These are phyloP conservation scores for Lepiota brunneoincarnata DNA, from an alignment of 768 basidiomycete species.

Conservation along the genomic window DNA sequence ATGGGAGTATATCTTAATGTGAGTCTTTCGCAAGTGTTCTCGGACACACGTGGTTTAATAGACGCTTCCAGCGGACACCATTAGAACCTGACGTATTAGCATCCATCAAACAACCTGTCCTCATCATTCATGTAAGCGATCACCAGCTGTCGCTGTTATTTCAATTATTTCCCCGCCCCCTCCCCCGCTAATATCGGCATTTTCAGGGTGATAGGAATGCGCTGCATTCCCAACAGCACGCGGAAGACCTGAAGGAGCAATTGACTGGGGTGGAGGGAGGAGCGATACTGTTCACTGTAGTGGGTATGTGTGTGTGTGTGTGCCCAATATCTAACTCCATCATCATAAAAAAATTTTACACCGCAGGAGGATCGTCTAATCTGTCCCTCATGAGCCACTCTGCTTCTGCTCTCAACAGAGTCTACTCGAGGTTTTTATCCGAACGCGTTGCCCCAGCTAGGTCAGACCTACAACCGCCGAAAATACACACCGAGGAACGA, in stretches of 20 bases:
- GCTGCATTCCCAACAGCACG: slow-evolving; percentile 51
- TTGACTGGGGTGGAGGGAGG: slow-evolving; percentile 48
- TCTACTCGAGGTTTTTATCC: slow-evolving; percentile 58
- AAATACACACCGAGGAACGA: slow-evolving; percentile 37
- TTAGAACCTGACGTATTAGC: slow-evolving; percentile 45
- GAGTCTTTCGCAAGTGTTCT: slow-evolving; percentile 20
- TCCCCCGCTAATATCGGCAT: slow-evolving; percentile 7
- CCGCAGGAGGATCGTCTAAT: slow-evolving; percentile 50
- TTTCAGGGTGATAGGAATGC: slow-evolving; percentile 59
- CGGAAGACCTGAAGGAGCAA: slow-evolving; percentile 48
- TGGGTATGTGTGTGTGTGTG: slow-evolving; percentile 38
- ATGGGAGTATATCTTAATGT: slow-evolving; percentile 62
- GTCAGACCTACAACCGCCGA: slow-evolving; percentile 44
- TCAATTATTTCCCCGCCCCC: neutral
- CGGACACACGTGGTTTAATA: neutral
- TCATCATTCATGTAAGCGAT: slow-evolving; percentile 62
- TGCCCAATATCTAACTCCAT: neutral
- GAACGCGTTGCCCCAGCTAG: slow-evolving; percentile 44
- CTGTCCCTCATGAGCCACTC: slow-evolving; percentile 53
- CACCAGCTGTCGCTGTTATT: neutral
- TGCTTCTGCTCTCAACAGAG: slow-evolving; percentile 62
- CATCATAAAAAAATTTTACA: neutral
- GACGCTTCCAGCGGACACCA: slow-evolving; percentile 46
- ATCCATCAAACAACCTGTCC: slow-evolving; percentile 58
- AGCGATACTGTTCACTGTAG: slow-evolving; percentile 55